Evolutionary conservation across 1,139 yeast genomes (phyloP).

Genomic region (Hanseniaspora sp.): DNA sequence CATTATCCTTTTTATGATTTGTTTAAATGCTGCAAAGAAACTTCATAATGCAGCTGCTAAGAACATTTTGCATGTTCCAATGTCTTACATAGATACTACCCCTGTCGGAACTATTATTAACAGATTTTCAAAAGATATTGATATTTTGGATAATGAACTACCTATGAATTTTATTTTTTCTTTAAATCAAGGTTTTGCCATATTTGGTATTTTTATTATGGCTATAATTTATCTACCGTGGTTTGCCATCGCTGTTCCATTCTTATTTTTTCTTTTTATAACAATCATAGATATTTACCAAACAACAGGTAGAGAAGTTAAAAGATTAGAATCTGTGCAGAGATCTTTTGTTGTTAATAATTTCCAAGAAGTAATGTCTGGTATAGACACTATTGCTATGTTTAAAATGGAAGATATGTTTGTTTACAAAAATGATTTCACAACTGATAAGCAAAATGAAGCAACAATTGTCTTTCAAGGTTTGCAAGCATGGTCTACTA

Average conservation of each 20-base stretch:
- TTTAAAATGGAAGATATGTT: constrained; percentile 42
- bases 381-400: constrained; percentile 55
- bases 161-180: constrained; percentile 22
- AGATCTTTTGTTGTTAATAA: constrained; percentile 63
- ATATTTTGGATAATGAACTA: constrained; percentile 47
- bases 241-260: constrained; percentile 45
- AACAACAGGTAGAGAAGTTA: constrained; percentile 34
- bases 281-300: constrained; percentile 10
- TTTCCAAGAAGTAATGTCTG: constrained; percentile 59
- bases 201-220: constrained; percentile 17
- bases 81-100: constrained; percentile 49
- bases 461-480: constrained; percentile 53
- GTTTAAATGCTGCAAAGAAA: constrained; percentile 16
- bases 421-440: constrained; percentile 34
- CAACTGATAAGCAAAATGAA: constrained; percentile 51
- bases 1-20: constrained; percentile 12
- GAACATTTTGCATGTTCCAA: constrained; percentile 42
- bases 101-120: constrained; percentile 52
- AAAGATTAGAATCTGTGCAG: constrained; percentile 66
- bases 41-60: constrained; percentile 17
- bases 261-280: constrained; percentile 33
- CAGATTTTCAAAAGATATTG: constrained; percentile 53
- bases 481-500: constrained; percentile 62
- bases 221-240: constrained; percentile 17
- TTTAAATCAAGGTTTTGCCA: constrained; percentile 2